Percentiles rank a stretch among this genome's conserved stretches.
These are phyloP conservation scores for Pichia sp. DNA, from an alignment of 1,139 yeast genomes.

Conservation along the genomic window DNA sequence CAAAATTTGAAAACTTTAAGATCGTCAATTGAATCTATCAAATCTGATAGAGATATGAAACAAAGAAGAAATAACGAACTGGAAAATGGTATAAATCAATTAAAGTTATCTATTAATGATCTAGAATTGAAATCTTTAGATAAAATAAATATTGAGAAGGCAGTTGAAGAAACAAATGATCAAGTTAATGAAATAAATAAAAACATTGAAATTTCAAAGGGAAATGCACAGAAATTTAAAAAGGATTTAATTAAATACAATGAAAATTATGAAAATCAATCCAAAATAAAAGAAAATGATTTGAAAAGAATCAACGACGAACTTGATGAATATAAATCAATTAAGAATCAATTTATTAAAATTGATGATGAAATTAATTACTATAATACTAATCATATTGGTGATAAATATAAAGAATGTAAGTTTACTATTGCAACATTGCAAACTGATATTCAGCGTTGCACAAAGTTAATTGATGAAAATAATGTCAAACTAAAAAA, in stretches of 20 bases:
- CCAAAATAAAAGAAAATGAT: conserved; percentile 16
- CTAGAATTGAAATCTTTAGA: conserved; percentile 48
- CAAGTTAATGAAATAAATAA: conserved; percentile 27
- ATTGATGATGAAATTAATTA: conserved; percentile 19
- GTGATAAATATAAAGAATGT: conserved; percentile 6
- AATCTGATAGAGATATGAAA: conserved; percentile 44
- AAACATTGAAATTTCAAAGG: conserved; percentile 10
- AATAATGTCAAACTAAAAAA: conserved; percentile 19
- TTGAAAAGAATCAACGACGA: conserved; percentile 7
- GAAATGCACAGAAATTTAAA: conserved; percentile 2
- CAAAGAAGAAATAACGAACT: conserved; percentile 45
- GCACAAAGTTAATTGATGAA: conserved; percentile 8
- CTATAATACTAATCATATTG: conserved; percentile 13
- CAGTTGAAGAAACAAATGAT: conserved; percentile 27
- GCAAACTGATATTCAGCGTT: conserved; percentile 9
- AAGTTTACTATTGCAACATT: conserved; percentile 5
- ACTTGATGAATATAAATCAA: conserved; percentile 13
- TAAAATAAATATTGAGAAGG: conserved; percentile 31
- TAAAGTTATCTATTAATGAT: conserved; percentile 47
- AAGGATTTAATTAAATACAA: conserved; percentile 13
- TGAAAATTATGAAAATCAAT: conserved; percentile 15
- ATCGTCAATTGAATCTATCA: conserved; percentile 36
- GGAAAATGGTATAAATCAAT: conserved; percentile 52
- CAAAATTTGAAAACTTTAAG: conserved; percentile 42
- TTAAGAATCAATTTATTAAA: conserved; percentile 11